Base-by-base conservation (phyloP, 2,329 filamentous ascomycete genomes). In the Ophiostoma populinum region DNA sequence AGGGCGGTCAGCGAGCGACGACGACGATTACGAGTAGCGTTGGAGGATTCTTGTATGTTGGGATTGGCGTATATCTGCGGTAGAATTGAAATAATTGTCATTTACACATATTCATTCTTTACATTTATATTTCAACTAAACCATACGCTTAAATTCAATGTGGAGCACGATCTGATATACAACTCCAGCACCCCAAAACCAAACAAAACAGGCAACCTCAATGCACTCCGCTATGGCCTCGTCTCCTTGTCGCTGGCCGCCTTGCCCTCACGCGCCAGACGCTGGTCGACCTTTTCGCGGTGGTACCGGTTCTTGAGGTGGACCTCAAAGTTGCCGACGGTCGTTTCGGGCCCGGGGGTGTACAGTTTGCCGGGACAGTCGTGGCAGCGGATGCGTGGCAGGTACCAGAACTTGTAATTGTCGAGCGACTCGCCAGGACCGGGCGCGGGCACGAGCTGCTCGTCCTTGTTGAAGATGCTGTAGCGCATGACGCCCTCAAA, bases 301-400 rank as follows among this genome's bases (percentile, higher is more conserved):
- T 98, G 90, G 35, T 67, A 63, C 28, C 80, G 71, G 55, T 93
- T 94, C 55, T 77, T 81, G 32, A 95, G 62, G 58, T 98, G 90
- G 1, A 92, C 74, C 56, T 93, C 82, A 43, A 98, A 98, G 50
- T 93, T 92, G 30, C 76, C 76, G 5, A 87, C 80, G 3, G 83
- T 85, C 52, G 70, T 79, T 17, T 78, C 82, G 0, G 86, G 83
- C 0, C 85, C 81, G 0, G 86, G 82, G 0, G 86, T 93, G 55
- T 98, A 98, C 9, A 93, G 62, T 55, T 94, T 95, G 20, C 82
- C 83, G 0, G 83, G 82, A 52, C 90, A 95, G 54, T 98, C 90
- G 31, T 78, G 71, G 53, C 90, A 98, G 39, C 82, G 70, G 43
- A 98, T 94, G 34, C 90, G 69, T 7, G 90, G 90, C 33, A 93